Conservation (phyloP, 2,329 filamentous ascomycete genomes). For the Myriosclerotinia curreyana region DNA sequence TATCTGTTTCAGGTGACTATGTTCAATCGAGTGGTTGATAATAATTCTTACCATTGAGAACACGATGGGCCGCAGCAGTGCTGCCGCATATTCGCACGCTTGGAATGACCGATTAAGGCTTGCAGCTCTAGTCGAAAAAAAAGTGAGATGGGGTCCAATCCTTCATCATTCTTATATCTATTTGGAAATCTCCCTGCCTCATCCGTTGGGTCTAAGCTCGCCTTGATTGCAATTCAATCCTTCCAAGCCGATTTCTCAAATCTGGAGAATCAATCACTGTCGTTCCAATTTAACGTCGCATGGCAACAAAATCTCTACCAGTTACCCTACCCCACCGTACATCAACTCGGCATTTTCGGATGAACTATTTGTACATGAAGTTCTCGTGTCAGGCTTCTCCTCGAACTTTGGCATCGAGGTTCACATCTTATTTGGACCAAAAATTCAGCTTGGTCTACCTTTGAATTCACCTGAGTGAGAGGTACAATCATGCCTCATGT, state of each 20-base stretch:
- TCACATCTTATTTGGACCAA: background rate
- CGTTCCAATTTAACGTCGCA: background rate
- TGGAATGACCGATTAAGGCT: constrained; percentile 1
- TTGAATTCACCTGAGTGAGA: background rate
- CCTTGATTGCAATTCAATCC: constrained; percentile 1
- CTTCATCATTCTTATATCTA: constrained; percentile 20
- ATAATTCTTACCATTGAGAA: constrained; percentile 10
- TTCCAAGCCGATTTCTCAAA: background rate
- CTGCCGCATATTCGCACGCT: constrained; percentile 16
- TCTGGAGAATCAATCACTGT: background rate
- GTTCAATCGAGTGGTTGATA: constrained; percentile 16
- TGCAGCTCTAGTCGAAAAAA: constrained; percentile 12
- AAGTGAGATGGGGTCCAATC: constrained; percentile 22
- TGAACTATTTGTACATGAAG: constrained; percentile 2
- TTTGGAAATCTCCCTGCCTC: constrained; percentile 6
- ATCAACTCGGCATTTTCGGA: background rate
- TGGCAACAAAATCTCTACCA: background rate
- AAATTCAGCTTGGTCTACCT: background rate
- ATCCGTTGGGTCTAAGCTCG: constrained; percentile 10
- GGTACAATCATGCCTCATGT: constrained; percentile 19
- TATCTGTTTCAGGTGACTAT: constrained; percentile 11
- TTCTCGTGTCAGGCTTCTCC: background rate
- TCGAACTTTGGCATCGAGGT: background rate
- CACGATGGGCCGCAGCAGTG: constrained; percentile 13
- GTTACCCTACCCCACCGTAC: background rate